phyloP scores from a whole-genome alignment of 2,329 filamentous ascomycete species.

The Aaosphaeria arxii region DNA sequence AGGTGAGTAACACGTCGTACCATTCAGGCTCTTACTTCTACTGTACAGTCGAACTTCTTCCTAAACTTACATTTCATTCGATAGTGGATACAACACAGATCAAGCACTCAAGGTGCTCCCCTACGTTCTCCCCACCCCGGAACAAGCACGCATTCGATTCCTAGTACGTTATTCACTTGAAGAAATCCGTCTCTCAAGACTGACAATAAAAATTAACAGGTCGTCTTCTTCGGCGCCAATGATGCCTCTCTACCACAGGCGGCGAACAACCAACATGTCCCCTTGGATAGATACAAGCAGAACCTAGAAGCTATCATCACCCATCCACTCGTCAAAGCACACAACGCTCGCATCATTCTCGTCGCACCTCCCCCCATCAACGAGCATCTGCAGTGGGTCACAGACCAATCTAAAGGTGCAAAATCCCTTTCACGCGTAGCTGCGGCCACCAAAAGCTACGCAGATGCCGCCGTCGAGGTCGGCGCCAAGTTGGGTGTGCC shows the following conservation, averaged over 20 bases:
- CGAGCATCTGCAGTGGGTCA: slow-evolving; percentile 63
- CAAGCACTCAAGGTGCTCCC: slow-evolving; percentile 70
- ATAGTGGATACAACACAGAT: slow-evolving; percentile 74
- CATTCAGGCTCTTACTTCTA: neutral
- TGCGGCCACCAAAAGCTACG: slow-evolving; percentile 61
- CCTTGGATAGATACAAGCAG: slow-evolving; percentile 69
- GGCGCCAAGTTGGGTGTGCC: slow-evolving; percentile 56
- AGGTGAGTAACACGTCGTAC: slow-evolving; percentile 42
- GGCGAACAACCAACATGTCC: slow-evolving; percentile 68
- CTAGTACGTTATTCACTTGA: slow-evolving; percentile 47
- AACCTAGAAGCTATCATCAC: slow-evolving; percentile 71
- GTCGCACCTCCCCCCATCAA: slow-evolving; percentile 82
- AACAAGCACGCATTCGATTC: slow-evolving; percentile 61
- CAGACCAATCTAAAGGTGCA: slow-evolving; percentile 38
- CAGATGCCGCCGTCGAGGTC: slow-evolving; percentile 62
- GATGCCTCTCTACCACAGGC: slow-evolving; percentile 70
- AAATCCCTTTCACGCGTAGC: slow-evolving; percentile 51
- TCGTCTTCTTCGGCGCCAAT: slow-evolving; percentile 85
- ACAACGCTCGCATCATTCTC: slow-evolving; percentile 71
- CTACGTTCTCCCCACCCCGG: slow-evolving; percentile 66
- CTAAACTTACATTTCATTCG: neutral
- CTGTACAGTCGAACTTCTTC: too few species aligned
- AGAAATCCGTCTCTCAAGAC: neutral
- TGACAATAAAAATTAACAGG: slow-evolving; percentile 42
- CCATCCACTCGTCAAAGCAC: slow-evolving; percentile 66